Evolutionary conservation across 371 early-diverging fungal species (phyloP).

Genomic region (Actinomortierella ambigua): DNA sequence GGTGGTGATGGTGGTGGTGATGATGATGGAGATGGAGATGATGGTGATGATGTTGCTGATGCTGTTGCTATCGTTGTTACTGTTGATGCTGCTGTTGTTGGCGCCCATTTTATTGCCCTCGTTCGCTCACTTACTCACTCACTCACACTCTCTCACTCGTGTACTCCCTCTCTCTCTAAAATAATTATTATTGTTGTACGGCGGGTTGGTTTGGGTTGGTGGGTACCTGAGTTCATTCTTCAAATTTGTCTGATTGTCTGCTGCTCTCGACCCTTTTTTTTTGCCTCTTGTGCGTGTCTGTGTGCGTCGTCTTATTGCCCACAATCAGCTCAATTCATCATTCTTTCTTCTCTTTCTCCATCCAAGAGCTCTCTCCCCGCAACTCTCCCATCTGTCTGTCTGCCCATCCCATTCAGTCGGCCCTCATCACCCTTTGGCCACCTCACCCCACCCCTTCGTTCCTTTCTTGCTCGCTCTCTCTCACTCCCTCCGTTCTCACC

Average conservation of each 20-base stretch:
- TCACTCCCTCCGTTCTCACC: neutral
- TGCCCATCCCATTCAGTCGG: neutral
- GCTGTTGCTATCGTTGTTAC: no score
- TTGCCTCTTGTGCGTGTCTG: no score
- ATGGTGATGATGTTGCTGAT: neutral
- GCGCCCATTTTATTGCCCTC: no score
- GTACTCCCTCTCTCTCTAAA: no score
- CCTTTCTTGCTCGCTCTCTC: neutral
- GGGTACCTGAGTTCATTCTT: no score
- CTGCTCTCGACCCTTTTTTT: no score
- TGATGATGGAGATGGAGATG: neutral
- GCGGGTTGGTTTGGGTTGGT: no score
- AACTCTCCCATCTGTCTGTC: neutral
- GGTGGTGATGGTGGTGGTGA: conserved; percentile 4
- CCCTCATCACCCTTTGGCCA: neutral
- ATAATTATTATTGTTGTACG: no score
- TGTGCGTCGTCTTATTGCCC: no score
- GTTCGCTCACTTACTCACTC: no score
- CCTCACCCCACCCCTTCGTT: neutral
- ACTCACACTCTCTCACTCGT: neutral
- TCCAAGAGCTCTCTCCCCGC: neutral
- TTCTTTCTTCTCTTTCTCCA: neutral
- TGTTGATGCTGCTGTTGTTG: no score
- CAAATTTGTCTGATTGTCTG: no score
- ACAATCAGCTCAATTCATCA: neutral